Conservation (phyloP, 768 basidiomycete species). For the Termitomyces sp. region DNA sequence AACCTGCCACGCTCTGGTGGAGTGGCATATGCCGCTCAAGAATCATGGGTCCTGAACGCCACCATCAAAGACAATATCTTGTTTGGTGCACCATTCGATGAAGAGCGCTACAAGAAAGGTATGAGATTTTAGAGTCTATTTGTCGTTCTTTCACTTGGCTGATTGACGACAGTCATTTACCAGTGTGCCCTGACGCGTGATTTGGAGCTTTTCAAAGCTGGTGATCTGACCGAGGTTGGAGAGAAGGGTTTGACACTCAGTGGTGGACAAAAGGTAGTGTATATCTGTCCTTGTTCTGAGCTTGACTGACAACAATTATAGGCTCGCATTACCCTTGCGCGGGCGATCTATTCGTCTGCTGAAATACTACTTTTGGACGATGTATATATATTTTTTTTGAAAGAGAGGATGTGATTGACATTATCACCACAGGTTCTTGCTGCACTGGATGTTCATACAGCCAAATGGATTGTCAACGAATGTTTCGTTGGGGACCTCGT, state of each 20-base stretch:
- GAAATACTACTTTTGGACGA: conserved; percentile 70
- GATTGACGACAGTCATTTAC: conserved; percentile 44
- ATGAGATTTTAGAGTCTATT: background rate
- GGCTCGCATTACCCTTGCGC: conserved; percentile 46
- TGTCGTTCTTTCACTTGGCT: background rate
- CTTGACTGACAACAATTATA: background rate
- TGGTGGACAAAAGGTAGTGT: conserved; percentile 40
- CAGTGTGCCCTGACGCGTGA: conserved; percentile 75
- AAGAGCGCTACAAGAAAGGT: conserved; percentile 67
- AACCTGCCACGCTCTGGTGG: conserved; percentile 67
- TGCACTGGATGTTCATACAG: conserved; percentile 56
- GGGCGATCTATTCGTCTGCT: conserved; percentile 49
- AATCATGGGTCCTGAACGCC: conserved; percentile 81
- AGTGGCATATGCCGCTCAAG: conserved; percentile 79
- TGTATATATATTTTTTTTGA: conserved; percentile 52
- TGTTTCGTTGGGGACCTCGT: conserved; percentile 82
- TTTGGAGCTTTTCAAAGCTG: conserved; percentile 63
- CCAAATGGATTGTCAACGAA: conserved; percentile 74
- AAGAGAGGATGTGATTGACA: background rate
- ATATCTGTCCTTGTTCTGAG: too few relatives aligned
- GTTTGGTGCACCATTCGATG: conserved; percentile 74
- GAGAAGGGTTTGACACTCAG: conserved; percentile 63
- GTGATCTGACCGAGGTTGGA: conserved; percentile 67
- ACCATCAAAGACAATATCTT: conserved; percentile 80
- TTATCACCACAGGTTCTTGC: conserved; percentile 2